Evolutionary conservation across 2,329 filamentous ascomycete species (phyloP).

Genomic region (Emmonsiellopsis sp.): DNA sequence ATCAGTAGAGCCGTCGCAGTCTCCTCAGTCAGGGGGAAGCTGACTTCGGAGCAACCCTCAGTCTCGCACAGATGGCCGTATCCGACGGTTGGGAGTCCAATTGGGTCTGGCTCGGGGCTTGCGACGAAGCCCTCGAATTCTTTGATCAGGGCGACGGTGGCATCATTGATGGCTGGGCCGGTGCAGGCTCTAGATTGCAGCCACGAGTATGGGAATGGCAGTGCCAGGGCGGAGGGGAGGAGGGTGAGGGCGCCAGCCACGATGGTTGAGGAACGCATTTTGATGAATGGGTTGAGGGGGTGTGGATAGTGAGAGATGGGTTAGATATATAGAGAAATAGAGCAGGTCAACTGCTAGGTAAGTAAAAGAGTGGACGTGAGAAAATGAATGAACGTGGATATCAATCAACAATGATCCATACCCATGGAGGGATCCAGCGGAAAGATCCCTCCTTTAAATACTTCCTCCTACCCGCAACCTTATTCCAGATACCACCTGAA

Average conservation of each 20-base stretch:
- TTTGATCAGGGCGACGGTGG: constrained; percentile 29
- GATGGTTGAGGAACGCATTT: constrained; percentile 40
- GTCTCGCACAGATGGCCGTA: constrained; percentile 43
- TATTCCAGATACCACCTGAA: too few species aligned
- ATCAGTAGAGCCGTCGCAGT: constrained; percentile 35
- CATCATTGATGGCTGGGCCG: constrained; percentile 23
- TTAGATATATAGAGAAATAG: too few species aligned
- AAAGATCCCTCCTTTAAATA: too few species aligned
- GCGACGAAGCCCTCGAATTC: constrained; percentile 29
- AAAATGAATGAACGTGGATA: too few species aligned
- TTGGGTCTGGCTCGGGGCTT: constrained; percentile 30
- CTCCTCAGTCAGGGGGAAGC: constrained; percentile 36
- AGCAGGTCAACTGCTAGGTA: too few species aligned
- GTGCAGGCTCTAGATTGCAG: constrained; percentile 8
- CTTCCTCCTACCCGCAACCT: too few species aligned
- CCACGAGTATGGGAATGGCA: background rate
- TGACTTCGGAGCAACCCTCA: constrained; percentile 36
- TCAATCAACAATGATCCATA: too few species aligned
- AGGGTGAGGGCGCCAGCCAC: constrained; percentile 32
- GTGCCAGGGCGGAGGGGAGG: constrained; percentile 3
- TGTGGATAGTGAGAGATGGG: too few species aligned
- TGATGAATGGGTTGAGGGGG: constrained; percentile 15
- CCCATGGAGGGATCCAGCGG: too few species aligned
- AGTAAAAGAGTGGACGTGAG: too few species aligned
- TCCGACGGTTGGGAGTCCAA: constrained; percentile 41